Conservation (phyloP, 1,139 yeast genomes). For the Pichia sp. region DNA sequence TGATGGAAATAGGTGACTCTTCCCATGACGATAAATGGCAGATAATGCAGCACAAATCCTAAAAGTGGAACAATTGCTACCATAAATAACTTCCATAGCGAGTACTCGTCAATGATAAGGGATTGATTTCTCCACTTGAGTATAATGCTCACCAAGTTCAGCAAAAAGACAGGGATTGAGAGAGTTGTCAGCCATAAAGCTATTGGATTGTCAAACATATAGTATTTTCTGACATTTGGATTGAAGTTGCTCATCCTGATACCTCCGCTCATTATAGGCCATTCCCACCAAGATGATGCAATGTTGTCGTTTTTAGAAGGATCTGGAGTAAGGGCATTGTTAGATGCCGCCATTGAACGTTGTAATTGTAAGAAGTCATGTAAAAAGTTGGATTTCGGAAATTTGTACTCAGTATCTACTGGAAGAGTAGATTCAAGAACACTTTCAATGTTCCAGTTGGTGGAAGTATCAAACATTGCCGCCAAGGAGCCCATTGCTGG, state of each 20-base stretch:
- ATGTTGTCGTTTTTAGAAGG: slow-evolving; percentile 56
- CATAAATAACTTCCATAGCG: slow-evolving; percentile 33
- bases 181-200: slow-evolving; percentile 53
- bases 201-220: slow-evolving; percentile 60
- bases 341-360: slow-evolving; percentile 74
- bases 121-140: slow-evolving; percentile 60
- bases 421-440: slow-evolving; percentile 44
- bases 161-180: slow-evolving; percentile 27
- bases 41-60: slow-evolving; percentile 65
- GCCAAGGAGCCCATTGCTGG: slow-evolving; percentile 28
- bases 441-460: slow-evolving; percentile 79
- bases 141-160: slow-evolving; percentile 11
- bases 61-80: slow-evolving; percentile 57
- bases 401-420: slow-evolving; percentile 30
- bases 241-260: slow-evolving; percentile 69
- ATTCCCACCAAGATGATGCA: slow-evolving; percentile 74
- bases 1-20: slow-evolving; percentile 82
- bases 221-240: slow-evolving; percentile 41
- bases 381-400: slow-evolving; percentile 67
- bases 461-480: slow-evolving; percentile 48
- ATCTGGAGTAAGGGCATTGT: slow-evolving; percentile 71
- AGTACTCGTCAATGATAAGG: slow-evolving; percentile 21
- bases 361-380: slow-evolving; percentile 63
- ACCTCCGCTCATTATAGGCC: slow-evolving; percentile 63
- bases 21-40: slow-evolving; percentile 73